Evolutionary conservation across 495 filamentous ascomycete genomes (phyloP).

Genomic region (Cetradonia linearis): DNA sequence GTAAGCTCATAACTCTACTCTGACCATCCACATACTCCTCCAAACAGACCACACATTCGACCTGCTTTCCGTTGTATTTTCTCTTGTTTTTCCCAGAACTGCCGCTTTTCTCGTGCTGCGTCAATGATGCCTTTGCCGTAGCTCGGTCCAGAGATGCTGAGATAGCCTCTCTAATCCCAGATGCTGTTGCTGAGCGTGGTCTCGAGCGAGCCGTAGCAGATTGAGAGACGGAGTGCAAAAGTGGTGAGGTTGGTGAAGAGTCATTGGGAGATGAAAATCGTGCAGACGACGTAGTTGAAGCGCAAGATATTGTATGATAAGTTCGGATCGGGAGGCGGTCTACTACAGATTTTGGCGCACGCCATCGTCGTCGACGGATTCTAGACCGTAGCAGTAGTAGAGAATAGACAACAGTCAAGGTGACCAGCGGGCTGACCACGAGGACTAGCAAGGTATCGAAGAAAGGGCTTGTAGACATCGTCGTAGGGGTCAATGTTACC

Average conservation of each 20-base stretch:
- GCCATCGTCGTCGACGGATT: constrained; percentile 82
- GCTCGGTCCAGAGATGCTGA: constrained; percentile 32
- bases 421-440: constrained; percentile 85
- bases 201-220: constrained; percentile 39
- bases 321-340: constrained; percentile 90
- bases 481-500: constrained; percentile 88
- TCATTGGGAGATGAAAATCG: constrained; percentile 45
- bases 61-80: constrained; percentile 75
- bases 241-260: constrained; percentile 64
- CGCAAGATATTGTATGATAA: constrained; percentile 70
- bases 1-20: constrained; percentile 90
- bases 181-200: constrained; percentile 56
- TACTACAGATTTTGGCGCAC: constrained; percentile 91
- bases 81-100: constrained; percentile 48
- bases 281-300: constrained; percentile 46
- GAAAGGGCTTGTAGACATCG: constrained; percentile 84
- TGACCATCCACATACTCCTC: constrained; percentile 96
- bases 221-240: constrained; percentile 42
- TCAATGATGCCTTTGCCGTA: constrained; percentile 27
- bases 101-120: constrained; percentile 43
- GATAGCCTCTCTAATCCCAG: constrained; percentile 43
- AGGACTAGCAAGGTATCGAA: constrained; percentile 91
- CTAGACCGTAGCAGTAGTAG: constrained; percentile 79
- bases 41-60: constrained; percentile 94
- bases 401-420: constrained; percentile 84